These are phyloP conservation scores for Rutidosis leptorrhynchoides DNA, from an alignment of 129 eudicot species.

Conservation along the genomic window DNA sequence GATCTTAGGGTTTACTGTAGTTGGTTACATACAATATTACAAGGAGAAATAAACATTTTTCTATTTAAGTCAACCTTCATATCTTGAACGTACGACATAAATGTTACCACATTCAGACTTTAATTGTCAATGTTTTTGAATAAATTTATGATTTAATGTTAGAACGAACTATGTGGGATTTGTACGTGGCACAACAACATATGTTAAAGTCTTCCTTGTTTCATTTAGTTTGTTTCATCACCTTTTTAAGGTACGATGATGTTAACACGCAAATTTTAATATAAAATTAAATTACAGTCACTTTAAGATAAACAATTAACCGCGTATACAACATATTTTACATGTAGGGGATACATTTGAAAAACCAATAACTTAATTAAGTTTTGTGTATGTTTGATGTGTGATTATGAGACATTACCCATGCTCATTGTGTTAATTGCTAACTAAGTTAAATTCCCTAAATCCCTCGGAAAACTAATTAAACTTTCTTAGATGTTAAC, in stretches of 20 bases:
- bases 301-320: no score
- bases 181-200: conserved; percentile 7
- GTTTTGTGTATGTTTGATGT: conserved; percentile 1
- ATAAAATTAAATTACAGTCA: no score
- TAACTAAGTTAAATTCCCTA: background rate
- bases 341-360: no score
- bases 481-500: no score
- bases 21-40: conserved; percentile 5
- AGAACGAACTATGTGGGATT: background rate
- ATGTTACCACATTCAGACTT: background rate
- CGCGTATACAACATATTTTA: no score
- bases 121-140: background rate
- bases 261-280: no score
- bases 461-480: no score
- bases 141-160: background rate
- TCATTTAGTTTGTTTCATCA: background rate
- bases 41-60: conserved; percentile 14
- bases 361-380: no score
- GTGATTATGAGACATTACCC: background rate
- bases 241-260: no score
- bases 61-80: background rate
- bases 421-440: background rate
- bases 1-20: conserved; percentile 10
- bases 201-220: background rate
- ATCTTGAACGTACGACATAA: background rate